Evolutionary conservation across 192 early-diverging fungal genomes (phyloP), one percentile per base, ranked within the genome.

Genomic region (Coemansia sp.): DNA sequence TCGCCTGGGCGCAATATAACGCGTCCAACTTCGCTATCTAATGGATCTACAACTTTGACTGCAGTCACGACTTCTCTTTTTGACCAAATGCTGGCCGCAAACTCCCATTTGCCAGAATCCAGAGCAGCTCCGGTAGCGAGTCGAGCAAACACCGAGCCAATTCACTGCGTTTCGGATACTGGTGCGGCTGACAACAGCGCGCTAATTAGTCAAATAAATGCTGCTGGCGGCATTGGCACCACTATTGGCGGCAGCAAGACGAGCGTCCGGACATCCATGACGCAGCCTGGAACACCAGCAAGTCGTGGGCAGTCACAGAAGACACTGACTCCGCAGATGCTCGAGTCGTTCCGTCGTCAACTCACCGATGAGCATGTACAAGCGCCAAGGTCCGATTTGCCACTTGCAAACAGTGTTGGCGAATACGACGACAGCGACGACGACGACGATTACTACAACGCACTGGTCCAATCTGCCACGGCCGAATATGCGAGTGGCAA

Each of bases 281-380:
- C 68, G 0, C 61, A 55, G 37, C 65, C 72, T 21, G 50, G 53
- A 15, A 65, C 72, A 14, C 65, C 73, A 7, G 62, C 47, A 4
- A 56, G 41, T 5, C 54, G 58, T 8, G 73, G 62, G 13, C 53
- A 59, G 38, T 57, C 66, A 35, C 73, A 69, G 39, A 77, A 77
- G 33, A 65, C 58, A 2, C 66, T 69, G 25, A 77, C 73, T 2
- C 73, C 73, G 34, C 73, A 77, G 34, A 77, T 77, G 7, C 26
- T 77, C 9, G 73, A 62, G 11, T 63, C 33, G 5, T 65, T 77
- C 31, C 58, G 66, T 19, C 53, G 48, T 13, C 73, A 63, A 37
- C 39, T 37, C 0, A 61, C 65, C 4, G 64, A 63, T 0, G 61
- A 63, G 27, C 26, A 42, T 3, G 42, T 32, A 13, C 27, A 13